Evolutionary conservation across 768 basidiomycete genomes (phyloP).

Genomic region (Leccinum broughii): DNA sequence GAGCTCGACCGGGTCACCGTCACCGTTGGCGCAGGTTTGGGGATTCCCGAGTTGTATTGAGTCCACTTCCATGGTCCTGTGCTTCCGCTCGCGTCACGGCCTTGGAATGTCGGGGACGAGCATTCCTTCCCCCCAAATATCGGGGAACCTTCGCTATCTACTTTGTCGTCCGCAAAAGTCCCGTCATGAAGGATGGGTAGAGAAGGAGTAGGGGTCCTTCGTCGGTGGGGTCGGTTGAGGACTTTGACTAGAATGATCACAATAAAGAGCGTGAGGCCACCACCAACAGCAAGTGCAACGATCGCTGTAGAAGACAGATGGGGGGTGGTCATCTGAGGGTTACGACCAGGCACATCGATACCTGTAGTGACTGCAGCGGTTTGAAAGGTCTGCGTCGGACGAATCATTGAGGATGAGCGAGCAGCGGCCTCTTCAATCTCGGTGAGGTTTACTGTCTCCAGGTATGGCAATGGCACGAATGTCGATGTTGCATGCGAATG

Average conservation of each 20-base stretch:
- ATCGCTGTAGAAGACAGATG: constrained; percentile 51
- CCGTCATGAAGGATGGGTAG: constrained; percentile 68
- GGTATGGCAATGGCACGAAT: constrained; percentile 32
- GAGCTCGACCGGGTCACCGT: constrained; percentile 28
- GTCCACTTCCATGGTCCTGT: constrained; percentile 57
- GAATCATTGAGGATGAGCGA: constrained; percentile 11
- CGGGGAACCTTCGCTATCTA: constrained; percentile 59
- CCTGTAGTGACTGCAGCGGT: constrained; percentile 4
- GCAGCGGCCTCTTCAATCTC: constrained; percentile 18
- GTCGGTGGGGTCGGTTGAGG: constrained; percentile 50
- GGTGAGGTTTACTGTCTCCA: constrained; percentile 28
- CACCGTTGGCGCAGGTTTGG: constrained; percentile 26
- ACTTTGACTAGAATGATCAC: constrained; percentile 48
- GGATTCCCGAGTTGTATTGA: constrained; percentile 47
- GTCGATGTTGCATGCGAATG: constrained; percentile 16
- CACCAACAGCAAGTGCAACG: constrained; percentile 53
- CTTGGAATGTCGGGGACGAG: constrained; percentile 37
- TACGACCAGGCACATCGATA: constrained; percentile 1
- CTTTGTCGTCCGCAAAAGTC: constrained; percentile 47
- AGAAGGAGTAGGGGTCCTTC: constrained; percentile 65
- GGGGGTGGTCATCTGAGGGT: constrained; percentile 16
- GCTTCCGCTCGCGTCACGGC: constrained; percentile 38
- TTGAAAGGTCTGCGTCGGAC: constrained; percentile 5
- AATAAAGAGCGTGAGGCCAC: constrained; percentile 48
- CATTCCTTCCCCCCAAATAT: constrained; percentile 78